phyloP scores from a whole-genome alignment of 164 flowering plant genomes.

The Dillenia suffruticosa region DNA sequence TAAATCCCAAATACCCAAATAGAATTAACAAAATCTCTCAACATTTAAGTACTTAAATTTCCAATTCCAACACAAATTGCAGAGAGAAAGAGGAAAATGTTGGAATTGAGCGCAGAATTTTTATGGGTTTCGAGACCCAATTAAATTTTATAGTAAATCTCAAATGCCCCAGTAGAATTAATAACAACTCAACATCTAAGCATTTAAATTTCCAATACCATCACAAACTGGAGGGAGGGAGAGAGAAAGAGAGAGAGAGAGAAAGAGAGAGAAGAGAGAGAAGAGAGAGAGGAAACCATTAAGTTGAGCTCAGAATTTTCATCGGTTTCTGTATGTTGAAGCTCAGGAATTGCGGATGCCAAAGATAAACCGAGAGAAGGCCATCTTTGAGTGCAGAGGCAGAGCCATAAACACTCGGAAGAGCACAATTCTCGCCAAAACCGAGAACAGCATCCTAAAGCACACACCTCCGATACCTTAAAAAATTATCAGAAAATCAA shows the following conservation, averaged over 20 bases:
- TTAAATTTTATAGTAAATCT: no score
- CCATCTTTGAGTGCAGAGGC: constrained; percentile 59
- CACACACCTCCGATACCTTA: constrained; percentile 60
- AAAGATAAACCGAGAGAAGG: constrained; percentile 26
- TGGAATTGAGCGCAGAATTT: not conserved
- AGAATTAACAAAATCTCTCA: no score
- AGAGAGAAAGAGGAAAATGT: no score
- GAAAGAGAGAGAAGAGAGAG: not conserved
- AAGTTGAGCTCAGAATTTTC: not conserved
- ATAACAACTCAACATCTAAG: no score
- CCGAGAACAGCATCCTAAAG: constrained; percentile 64
- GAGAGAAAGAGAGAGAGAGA: not conserved
- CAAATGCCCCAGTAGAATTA: no score
- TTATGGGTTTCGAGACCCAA: no score
- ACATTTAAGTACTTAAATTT: no score
- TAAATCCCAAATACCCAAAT: no score
- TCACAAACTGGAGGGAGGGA: no score
- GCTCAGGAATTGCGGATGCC: not conserved
- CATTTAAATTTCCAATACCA: no score
- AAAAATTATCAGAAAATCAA: constrained; percentile 2
- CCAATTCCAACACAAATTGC: no score
- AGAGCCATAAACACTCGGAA: constrained; percentile 66
- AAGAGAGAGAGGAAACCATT: not conserved
- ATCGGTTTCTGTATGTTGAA: not conserved
- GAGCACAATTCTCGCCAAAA: constrained; percentile 67